Evolutionary conservation across 2,329 filamentous ascomycete genomes (phyloP).

Genomic region (Aspergillus amoenus): DNA sequence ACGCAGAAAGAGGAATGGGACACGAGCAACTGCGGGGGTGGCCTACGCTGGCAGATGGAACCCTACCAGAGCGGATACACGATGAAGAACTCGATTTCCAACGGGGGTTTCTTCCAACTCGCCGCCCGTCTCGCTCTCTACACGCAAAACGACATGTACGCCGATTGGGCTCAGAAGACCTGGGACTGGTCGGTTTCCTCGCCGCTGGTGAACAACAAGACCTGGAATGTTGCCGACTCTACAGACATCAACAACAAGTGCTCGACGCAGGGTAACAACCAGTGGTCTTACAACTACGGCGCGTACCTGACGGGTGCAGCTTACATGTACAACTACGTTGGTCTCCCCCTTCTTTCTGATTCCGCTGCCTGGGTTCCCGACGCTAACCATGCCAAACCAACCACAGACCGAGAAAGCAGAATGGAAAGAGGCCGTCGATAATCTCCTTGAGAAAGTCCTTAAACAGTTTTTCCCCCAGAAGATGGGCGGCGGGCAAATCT

Average conservation of each 20-base stretch:
- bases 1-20: constrained; percentile 73
- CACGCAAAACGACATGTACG: constrained; percentile 31
- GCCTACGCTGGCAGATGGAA: constrained; percentile 51
- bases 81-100: constrained; percentile 37
- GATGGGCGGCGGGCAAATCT: constrained; percentile 49
- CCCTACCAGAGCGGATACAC: constrained; percentile 34
- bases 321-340: constrained; percentile 56
- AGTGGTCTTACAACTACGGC: constrained; percentile 61
- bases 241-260: constrained; percentile 54
- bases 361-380: background rate
- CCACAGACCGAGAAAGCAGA: constrained; percentile 34
- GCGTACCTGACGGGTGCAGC: constrained; percentile 57
- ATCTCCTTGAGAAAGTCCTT: constrained; percentile 52
- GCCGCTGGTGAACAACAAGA: constrained; percentile 49
- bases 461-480: constrained; percentile 51
- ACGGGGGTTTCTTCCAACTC: constrained; percentile 33
- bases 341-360: constrained; percentile 12
- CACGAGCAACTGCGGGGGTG: constrained; percentile 63
- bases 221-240: constrained; percentile 57
- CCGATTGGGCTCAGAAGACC: constrained; percentile 68
- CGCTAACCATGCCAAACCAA: constrained; percentile 25
- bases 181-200: constrained; percentile 56
- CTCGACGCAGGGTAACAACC: constrained; percentile 50
- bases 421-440: constrained; percentile 59
- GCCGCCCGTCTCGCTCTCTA: constrained; percentile 33